phyloP scores from a whole-genome alignment of 805 yeast species.

The Teunomyces tritomae region DNA sequence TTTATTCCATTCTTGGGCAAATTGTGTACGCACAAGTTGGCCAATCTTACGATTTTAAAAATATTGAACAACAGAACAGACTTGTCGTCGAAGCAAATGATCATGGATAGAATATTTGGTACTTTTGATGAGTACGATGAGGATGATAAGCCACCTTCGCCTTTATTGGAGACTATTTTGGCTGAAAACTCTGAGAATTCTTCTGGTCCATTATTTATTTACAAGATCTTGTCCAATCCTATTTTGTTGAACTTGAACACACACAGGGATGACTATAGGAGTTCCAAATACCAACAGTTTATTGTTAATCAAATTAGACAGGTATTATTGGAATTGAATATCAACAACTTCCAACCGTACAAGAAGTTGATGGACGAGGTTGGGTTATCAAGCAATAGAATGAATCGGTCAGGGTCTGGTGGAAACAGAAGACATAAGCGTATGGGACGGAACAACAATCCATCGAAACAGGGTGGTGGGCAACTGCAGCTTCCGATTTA shows the following conservation, averaged over 20 bases:
- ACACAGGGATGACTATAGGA: slow-evolving; percentile 8
- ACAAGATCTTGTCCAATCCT: slow-evolving; percentile 75
- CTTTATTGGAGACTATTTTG: slow-evolving; percentile 55
- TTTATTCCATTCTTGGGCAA: slow-evolving; percentile 60
- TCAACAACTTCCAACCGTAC: slow-evolving; percentile 63
- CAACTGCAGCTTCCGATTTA: neutral
- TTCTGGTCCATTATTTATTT: slow-evolving; percentile 58
- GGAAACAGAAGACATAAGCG: slow-evolving; percentile 26
- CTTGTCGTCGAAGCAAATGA: slow-evolving; percentile 53
- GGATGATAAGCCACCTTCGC: slow-evolving; percentile 35
- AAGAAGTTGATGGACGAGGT: slow-evolving; percentile 90
- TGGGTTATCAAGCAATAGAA: slow-evolving; percentile 52
- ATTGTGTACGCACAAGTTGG: slow-evolving; percentile 78
- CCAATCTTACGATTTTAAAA: slow-evolving; percentile 78
- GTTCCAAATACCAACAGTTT: slow-evolving; percentile 46
- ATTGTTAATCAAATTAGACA: slow-evolving; percentile 61
- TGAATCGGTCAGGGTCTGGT: slow-evolving; percentile 24
- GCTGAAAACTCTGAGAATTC: slow-evolving; percentile 60
- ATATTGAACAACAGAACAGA: slow-evolving; percentile 70
- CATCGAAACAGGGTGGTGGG: neutral
- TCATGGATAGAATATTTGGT: slow-evolving; percentile 69
- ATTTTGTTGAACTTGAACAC: slow-evolving; percentile 38
- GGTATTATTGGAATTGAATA: slow-evolving; percentile 57
- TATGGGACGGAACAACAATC: slow-evolving; percentile 1
- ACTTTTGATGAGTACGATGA: slow-evolving; percentile 26